Conservation (phyloP, 495 filamentous ascomycete species). For the Neurospora cerealis region DNA sequence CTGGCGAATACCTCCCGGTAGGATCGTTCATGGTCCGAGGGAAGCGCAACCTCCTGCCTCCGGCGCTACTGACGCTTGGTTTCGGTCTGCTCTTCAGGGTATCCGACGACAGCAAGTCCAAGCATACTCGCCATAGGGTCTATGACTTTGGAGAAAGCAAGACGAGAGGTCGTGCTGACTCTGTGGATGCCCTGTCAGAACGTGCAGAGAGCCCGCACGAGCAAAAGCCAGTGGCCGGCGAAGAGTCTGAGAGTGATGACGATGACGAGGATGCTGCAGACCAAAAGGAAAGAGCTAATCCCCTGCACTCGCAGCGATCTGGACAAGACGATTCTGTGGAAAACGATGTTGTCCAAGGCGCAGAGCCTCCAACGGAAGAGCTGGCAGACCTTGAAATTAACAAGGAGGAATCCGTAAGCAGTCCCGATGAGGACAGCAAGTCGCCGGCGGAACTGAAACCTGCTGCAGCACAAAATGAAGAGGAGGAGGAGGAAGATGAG, state of each 20-base stretch:
- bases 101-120: conserved; percentile 75
- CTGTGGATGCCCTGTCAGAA: not conserved
- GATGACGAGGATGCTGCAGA: conserved; percentile 26
- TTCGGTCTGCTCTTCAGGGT: conserved; percentile 81
- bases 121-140: conserved; percentile 65
- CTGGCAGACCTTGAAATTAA: conserved; percentile 22
- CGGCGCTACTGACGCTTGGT: conserved; percentile 77
- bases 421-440: conserved; percentile 1
- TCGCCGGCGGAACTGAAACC: conserved; percentile 1
- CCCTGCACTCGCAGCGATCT: conserved; percentile 29
- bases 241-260: conserved; percentile 25
- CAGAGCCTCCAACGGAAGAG: conserved; percentile 16
- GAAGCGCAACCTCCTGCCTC: conserved; percentile 83
- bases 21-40: conserved; percentile 71
- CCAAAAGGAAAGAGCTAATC: conserved; percentile 28
- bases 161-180: conserved; percentile 1
- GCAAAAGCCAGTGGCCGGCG: conserved; percentile 10
- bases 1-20: conserved; percentile 67
- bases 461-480: conserved; percentile 3
- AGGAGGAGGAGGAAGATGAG: conserved; percentile 14
- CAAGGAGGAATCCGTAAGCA: conserved; percentile 5
- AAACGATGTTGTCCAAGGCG: not conserved
- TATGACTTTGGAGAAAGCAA: conserved; percentile 29
- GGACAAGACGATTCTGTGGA: conserved; percentile 20
- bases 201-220: not conserved